Evolutionary conservation across 2,329 filamentous ascomycete genomes (phyloP), one percentile per base, ranked within the genome.

Genomic region (Stagonosporopsis vannaccii): DNA sequence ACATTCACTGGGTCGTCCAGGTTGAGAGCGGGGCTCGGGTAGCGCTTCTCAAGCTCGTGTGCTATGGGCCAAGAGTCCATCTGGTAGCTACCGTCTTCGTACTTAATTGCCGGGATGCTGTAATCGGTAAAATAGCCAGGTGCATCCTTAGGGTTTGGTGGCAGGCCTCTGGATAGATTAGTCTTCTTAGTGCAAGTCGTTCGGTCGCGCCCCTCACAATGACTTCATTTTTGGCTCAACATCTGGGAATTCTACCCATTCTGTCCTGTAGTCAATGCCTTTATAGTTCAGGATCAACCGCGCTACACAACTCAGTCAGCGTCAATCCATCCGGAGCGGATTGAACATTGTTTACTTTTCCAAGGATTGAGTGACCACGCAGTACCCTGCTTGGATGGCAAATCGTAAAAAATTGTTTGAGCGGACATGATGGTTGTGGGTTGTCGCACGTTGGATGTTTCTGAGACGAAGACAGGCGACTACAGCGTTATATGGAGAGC

Each of bases 161-260:
- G 75, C 47, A 84, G 68, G 51, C 78, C 80, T 36, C 75, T 77
- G 36, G 20, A 6, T 17, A 11, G 4, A 30, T 60, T 32, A 49
- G 30, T 19, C 2, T 35, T 17, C 12, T 15, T 25, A 20, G 35
- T 13, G 15, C 6, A 12, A 6, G 1, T 4, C 3, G 3, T 12
- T 3, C 30, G 4, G 12, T 33, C 33, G n/a, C 6, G 6, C 19
- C 11, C 72, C 80, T 64, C 65, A 86, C 85, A 85, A 78, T 25
- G 80, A 77, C 63, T 84, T 78, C 45, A 90, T 77, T 2, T 73
- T 82, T 1, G 84, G 74, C 53, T 79, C 82, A 57, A 92, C 79
- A 32, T 90, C 84, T 0, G 87, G 88, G 62, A 89, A 90, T 67
- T 90, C 87, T 15, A 87, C 75, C 87, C 87, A 91, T 80, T 87